Base-by-base conservation (phyloP, 768 basidiomycete species). In the Suillus placidus region DNA sequence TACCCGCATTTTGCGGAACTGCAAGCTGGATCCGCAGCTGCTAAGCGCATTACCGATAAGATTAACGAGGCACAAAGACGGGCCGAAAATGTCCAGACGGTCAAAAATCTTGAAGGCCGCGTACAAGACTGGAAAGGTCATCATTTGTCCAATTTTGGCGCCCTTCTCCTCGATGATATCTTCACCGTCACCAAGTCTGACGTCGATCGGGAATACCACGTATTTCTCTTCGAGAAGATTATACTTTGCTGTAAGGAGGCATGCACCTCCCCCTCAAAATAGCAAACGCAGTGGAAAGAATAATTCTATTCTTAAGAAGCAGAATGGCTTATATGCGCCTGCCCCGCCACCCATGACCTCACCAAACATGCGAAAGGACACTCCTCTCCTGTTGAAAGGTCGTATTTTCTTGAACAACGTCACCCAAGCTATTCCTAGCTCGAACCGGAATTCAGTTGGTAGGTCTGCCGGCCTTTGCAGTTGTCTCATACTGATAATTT, bases 81-180 rank as follows among this genome's bases (percentile, higher is more conserved):
- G 58, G 89, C 93, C 60, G 93, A 98, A 80, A 99, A 99, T 71
- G 82, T 89, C 51, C 90, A 90, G 71, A 97, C 95, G 6, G 95
- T 97, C 64, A 88, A 91, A 77, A 92, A 90, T 71, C 86, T 99
- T 9, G 84, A 89, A 67, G 81, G 82, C 35, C 89, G 97, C 54
- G 95, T 99, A 56, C 94, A 96, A 69, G 97, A 99, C 76, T 99
- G 97, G 97, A 99, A 99, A 77, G 97, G 97, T 13, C 97, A 99
- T 77, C 93, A 97, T 71, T 84, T 98, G 45, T 88, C 88, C 70
- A 93, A 95, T 76, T 99, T 99, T 69, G 97, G 97, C 66, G 88
- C 93, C 70, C 90, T 99, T 62, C 84, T 97, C 40, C 86, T 99
- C 37, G 96, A 99, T 75, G 97, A 98, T 75, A 86, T 95, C 64